Base-by-base conservation (phyloP, 208 protist species). In the Endotrypanum monterogeii region DNA sequence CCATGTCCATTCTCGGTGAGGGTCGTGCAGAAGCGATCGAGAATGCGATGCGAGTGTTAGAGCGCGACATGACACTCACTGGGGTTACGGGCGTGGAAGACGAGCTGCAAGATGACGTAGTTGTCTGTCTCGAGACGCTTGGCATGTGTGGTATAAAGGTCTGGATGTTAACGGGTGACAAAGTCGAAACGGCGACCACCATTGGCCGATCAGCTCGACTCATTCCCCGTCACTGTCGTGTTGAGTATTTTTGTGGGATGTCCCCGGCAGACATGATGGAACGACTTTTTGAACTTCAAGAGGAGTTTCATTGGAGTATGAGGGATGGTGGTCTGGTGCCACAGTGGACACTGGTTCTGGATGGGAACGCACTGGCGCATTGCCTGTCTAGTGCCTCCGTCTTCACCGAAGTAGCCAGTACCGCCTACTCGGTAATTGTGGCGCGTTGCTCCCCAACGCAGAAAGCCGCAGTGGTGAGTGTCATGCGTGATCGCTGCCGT, bases 161-260 rank as follows among this genome's bases (percentile, higher is more conserved):
- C 9, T 99, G 99, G 99, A 98, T 99, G 89, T 86, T 99, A 2
- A 99, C 99, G 4, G 99, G 99, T 54, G 99, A 99, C 83, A 99
- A 99, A 82, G 88, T 98, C 16, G 96, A 98, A 75, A 99, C 98
- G 20, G 97, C 98, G 23, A 97, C 85, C 23, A 98, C 96, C 63
- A 99, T 99, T 79, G 97, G 95, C 25, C 93, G 96, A n/a, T 89
- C 87, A 8, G 97, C 96, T 8, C 91, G 90, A 7, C 78, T 99
- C 1, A 95, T 99, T 23, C 83, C 89, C 18, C 82, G 92, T 2
- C 70, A 96, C 70, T 87, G 90, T 57, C 67, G 71, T 16, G 76
- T 89, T 50, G 89, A 95, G 83, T 78, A 85, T 39, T 67, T 92
- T 76, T 79, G 85, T 12, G 81, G 78, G 56, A 51, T 69, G 67